phyloP scores from a whole-genome alignment of 2,329 filamentous ascomycete species.

The Emmonsiellopsis sp. region DNA sequence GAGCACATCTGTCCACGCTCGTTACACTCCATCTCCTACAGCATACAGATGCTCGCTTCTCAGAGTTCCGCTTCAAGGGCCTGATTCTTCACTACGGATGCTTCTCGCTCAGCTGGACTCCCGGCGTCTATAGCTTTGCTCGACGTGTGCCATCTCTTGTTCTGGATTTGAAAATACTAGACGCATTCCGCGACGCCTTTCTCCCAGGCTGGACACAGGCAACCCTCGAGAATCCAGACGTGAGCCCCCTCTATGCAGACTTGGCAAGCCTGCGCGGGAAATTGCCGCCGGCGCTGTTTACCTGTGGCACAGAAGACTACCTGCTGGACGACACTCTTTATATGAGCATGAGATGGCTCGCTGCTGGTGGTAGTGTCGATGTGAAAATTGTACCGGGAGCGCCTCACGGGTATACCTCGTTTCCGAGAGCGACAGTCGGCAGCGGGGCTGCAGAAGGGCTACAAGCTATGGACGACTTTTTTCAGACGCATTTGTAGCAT shows the following conservation, averaged over 20 bases:
- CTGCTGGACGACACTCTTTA: slow-evolving; percentile 43
- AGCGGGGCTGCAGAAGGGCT: no score
- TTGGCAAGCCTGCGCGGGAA: slow-evolving; percentile 19
- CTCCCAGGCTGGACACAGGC: slow-evolving; percentile 32
- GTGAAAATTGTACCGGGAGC: slow-evolving; percentile 47
- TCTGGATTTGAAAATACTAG: slow-evolving; percentile 38
- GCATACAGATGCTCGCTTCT: slow-evolving; percentile 15
- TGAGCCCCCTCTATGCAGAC: slow-evolving; percentile 44
- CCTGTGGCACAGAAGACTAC: slow-evolving; percentile 45
- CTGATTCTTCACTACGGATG: slow-evolving; percentile 46
- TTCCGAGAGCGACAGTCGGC: neutral
- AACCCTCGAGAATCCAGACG: slow-evolving; percentile 33
- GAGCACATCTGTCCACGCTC: slow-evolving; percentile 40
- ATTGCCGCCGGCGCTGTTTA: slow-evolving; percentile 45
- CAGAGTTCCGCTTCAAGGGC: slow-evolving; percentile 36
- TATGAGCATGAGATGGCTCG: slow-evolving; percentile 47
- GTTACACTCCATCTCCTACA: slow-evolving; percentile 40
- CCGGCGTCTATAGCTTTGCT: slow-evolving; percentile 34
- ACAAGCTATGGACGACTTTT: no score
- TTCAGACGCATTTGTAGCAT: no score
- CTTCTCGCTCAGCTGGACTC: slow-evolving; percentile 38
- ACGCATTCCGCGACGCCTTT: slow-evolving; percentile 34
- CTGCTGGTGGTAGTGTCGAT: slow-evolving; percentile 40
- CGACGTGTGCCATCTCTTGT: slow-evolving; percentile 26
- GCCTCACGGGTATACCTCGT: slow-evolving; percentile 44